Base-by-base conservation (phyloP, 2,329 filamentous ascomycete species). In the Teratosphaeria zuluensis region DNA sequence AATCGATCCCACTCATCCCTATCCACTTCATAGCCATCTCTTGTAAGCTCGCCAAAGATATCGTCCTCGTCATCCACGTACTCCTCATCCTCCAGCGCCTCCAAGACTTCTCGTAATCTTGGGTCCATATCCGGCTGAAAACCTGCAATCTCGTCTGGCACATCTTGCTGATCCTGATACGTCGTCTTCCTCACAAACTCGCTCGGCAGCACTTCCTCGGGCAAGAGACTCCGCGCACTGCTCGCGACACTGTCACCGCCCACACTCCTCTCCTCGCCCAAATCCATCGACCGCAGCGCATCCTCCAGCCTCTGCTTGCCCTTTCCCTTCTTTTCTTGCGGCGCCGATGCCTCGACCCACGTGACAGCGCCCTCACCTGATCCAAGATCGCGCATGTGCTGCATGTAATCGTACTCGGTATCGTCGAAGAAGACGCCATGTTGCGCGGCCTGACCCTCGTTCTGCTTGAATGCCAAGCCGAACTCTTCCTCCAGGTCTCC, bases 101-200 rank as follows among this genome's bases (percentile, higher is more conserved):
- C 92, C 28, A 99, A 76, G 4, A 92, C 91, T 73, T 99, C 94
- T 53, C 94, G 83, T 65, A 99, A 73, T 46, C 92, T 82, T 1
- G 92, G 92, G 69, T 99, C 95, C 94, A 99, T 97, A 70, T 97
- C 92, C 6, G 95, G 94, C 74, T 99, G 88, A 73, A 99, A 96
- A 0, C 94, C 94, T 2, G 89, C 87, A 68, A 99, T 89, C 7
- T 85, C 86, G 75, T 99, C 94, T 0, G 94, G 94, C 0, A 97
- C 78, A 67, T 96, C 84, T 74, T 99, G 94, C 75, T 96, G 91
- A 57, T 91, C 87, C 73, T 97, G 90, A 71, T 97, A 97, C 53
- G 87, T 91, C 33, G 84, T 77, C 68, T 86, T 84, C 58, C 84
- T 84, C 53, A 92, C 80, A 70, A 90, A 92, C 69, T 91, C 90